These are phyloP conservation scores for Tubosaeta brunneosetosa DNA, from an alignment of 768 basidiomycete species.

Conservation along the genomic window DNA sequence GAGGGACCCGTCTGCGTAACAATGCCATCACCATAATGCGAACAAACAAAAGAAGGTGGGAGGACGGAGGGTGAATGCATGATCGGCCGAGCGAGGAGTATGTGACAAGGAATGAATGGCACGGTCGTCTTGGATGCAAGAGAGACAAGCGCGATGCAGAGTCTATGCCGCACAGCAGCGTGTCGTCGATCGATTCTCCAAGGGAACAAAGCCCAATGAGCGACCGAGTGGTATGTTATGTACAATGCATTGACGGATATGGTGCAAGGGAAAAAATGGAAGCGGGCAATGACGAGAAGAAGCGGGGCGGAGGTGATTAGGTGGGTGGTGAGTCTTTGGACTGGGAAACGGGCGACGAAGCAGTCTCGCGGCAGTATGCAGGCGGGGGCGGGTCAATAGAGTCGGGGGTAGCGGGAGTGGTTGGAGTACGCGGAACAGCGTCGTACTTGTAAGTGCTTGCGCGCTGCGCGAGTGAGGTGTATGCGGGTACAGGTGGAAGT, in stretches of 20 bases:
- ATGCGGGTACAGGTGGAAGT: neutral
- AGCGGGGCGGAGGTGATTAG: neutral
- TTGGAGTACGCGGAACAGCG: conserved; percentile 10
- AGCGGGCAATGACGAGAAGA: neutral
- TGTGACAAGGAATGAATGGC: neutral
- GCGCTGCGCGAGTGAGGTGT: conserved; percentile 8
- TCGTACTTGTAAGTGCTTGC: conserved; percentile 21
- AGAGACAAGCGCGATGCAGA: neutral
- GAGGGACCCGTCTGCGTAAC: neutral
- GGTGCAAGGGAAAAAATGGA: neutral
- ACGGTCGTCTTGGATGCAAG: neutral
- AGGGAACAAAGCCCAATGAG: neutral
- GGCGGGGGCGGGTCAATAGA: conserved; percentile 26
- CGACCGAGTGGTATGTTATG: conserved; percentile 2
- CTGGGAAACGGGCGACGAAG: neutral
- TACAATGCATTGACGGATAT: neutral
- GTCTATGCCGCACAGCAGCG: conserved; percentile 1
- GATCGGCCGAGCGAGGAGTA: neutral
- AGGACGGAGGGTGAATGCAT: too few species aligned
- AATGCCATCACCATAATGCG: neutral
- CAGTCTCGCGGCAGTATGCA: conserved; percentile 19
- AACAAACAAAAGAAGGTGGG: neutral
- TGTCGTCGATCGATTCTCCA: neutral
- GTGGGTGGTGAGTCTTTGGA: neutral
- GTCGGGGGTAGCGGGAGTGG: conserved; percentile 8